Evolutionary conservation across 2,329 filamentous ascomycete species (phyloP).

Genomic region (Ophiocordyceps camponoti-floridani): DNA sequence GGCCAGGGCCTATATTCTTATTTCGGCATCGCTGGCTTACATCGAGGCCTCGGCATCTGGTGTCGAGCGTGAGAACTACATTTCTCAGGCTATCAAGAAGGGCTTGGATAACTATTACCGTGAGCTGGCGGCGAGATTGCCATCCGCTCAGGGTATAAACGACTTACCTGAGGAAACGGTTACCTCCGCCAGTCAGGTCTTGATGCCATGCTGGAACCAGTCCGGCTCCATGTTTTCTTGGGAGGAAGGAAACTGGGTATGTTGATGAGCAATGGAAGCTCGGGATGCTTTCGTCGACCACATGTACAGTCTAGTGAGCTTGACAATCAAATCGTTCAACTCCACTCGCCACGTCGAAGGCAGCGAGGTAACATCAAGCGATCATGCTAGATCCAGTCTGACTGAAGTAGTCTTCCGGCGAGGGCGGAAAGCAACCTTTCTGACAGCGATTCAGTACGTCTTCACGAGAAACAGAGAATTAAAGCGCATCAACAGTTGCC

Average conservation of each 20-base stretch:
- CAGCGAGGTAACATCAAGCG: too few species aligned
- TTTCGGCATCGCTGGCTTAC: background rate
- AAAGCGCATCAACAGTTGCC: too few species aligned
- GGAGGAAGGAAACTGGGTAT: background rate
- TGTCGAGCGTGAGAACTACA: background rate
- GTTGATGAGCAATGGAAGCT: background rate
- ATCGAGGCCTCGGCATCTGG: background rate
- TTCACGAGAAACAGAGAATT: too few species aligned
- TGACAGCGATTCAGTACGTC: too few species aligned
- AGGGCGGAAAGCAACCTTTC: too few species aligned
- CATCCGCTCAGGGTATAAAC: background rate
- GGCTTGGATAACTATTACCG: background rate
- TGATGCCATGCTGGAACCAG: background rate
- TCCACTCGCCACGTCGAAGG: too few species aligned
- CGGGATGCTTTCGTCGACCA: background rate
- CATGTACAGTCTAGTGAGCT: too few species aligned
- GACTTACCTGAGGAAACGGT: background rate
- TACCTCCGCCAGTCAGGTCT: background rate
- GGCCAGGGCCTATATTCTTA: background rate
- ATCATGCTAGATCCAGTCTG: too few species aligned
- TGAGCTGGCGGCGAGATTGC: background rate
- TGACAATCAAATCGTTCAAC: too few species aligned
- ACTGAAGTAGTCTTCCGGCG: too few species aligned
- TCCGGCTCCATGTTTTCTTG: background rate
- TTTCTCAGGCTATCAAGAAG: background rate